These are phyloP conservation scores for Penicillium egyptiacum DNA, from an alignment of 495 filamentous ascomycete species.

Conservation along the genomic window DNA sequence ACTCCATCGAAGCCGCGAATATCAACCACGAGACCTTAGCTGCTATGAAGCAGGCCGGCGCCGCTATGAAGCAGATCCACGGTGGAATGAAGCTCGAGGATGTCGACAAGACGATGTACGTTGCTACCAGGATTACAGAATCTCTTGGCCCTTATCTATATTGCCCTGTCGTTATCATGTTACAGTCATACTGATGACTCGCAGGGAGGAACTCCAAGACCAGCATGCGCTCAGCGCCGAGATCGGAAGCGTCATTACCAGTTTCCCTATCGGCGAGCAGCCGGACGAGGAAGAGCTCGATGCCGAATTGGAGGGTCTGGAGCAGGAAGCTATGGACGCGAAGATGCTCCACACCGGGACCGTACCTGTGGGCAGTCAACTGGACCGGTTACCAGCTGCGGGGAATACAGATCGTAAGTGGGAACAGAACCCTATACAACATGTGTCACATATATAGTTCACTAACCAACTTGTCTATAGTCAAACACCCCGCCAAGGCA, in stretches of 20 bases:
- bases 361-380: slow-evolving; percentile 66
- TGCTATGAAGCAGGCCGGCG: slow-evolving; percentile 86
- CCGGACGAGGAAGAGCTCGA: slow-evolving; percentile 87
- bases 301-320: slow-evolving; percentile 70
- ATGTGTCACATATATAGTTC: neutral
- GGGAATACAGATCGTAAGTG: slow-evolving; percentile 72
- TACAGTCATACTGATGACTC: slow-evolving; percentile 3
- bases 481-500: slow-evolving; percentile 49
- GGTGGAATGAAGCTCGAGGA: slow-evolving; percentile 85
- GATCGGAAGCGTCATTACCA: slow-evolving; percentile 81
- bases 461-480: slow-evolving; percentile 13
- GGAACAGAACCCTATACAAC: neutral
- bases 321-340: slow-evolving; percentile 86
- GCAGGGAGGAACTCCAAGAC: slow-evolving; percentile 88
- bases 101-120: slow-evolving; percentile 94
- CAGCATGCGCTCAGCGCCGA: slow-evolving; percentile 91
- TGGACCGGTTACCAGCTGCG: slow-evolving; percentile 70
- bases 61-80: slow-evolving; percentile 91
- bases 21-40: slow-evolving; percentile 96
- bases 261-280: slow-evolving; percentile 63
- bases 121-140: slow-evolving; percentile 16
- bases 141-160: neutral
- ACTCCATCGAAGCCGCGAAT: slow-evolving; percentile 94
- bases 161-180: neutral
- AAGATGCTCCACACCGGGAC: slow-evolving; percentile 89